Evolutionary conservation across 2,329 filamentous ascomycete species (phyloP).

Genomic region (Lecanicillium sp.): DNA sequence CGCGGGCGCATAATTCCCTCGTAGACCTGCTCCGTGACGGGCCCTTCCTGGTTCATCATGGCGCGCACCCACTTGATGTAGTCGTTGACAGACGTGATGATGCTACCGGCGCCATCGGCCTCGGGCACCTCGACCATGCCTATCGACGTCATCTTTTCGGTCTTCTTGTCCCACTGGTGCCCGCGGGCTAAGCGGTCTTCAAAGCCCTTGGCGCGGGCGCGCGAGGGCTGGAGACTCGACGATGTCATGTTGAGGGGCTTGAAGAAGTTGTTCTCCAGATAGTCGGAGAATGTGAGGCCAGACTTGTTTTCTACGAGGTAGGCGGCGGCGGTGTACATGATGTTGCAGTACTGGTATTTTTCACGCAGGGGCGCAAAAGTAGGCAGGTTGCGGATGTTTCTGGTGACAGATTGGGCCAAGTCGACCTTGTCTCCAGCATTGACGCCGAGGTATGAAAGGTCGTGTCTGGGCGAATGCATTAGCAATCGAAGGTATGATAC

Average conservation of each 20-base stretch:
- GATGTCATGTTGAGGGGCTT: conserved; percentile 17
- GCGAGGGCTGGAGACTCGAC: conserved; percentile 16
- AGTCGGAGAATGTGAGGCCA: conserved; percentile 13
- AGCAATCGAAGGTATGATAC: no score
- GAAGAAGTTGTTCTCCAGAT: conserved; percentile 16
- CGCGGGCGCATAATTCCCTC: conserved; percentile 14
- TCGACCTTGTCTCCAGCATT: conserved; percentile 12
- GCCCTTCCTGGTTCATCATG: conserved; percentile 15
- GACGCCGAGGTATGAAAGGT: conserved; percentile 15
- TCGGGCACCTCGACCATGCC: conserved; percentile 14
- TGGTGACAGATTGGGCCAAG: conserved; percentile 15
- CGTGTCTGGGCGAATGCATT: conserved; percentile 17
- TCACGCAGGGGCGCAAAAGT: conserved; percentile 14
- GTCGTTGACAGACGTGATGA: conserved; percentile 20
- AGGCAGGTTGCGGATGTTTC: conserved; percentile 19
- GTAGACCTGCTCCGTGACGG: conserved; percentile 17
- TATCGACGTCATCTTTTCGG: conserved; percentile 4
- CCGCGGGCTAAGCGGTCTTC: conserved; percentile 13
- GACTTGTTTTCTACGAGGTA: conserved; percentile 16
- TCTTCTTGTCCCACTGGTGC: conserved; percentile 12
- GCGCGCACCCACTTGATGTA: conserved; percentile 21
- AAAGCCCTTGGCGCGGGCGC: conserved; percentile 12
- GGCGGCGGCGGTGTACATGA: conserved; percentile 20
- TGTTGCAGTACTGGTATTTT: conserved; percentile 18
- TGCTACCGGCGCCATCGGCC: conserved; percentile 20